These are phyloP conservation scores for Colletotrichum eleusines DNA, from an alignment of 2,329 filamentous ascomycete genomes.

Conservation along the genomic window DNA sequence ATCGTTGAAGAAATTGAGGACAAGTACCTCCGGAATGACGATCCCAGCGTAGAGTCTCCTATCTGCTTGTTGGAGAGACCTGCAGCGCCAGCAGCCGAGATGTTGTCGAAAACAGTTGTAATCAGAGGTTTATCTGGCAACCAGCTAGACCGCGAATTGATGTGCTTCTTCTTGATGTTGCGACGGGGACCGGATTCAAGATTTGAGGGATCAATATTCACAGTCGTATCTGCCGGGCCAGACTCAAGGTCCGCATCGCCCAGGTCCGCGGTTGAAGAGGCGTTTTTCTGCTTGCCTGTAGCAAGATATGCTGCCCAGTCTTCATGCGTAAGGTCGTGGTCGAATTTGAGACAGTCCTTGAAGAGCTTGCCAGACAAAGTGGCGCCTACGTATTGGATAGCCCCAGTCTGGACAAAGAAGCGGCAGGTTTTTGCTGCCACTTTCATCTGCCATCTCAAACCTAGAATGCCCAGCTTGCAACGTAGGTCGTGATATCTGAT, in stretches of 20 bases:
- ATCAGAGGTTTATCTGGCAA: constrained; percentile 50
- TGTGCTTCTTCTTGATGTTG: constrained; percentile 9
- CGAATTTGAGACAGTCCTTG: constrained; percentile 72
- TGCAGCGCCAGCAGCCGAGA: constrained; percentile 47
- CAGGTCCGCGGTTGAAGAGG: not conserved
- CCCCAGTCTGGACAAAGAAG: constrained; percentile 67
- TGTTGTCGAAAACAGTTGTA: constrained; percentile 51
- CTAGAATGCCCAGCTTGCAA: constrained; percentile 66
- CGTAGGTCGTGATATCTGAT: constrained; percentile 70
- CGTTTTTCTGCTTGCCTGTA: constrained; percentile 55
- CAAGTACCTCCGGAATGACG: constrained; percentile 49
- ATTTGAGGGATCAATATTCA: not conserved
- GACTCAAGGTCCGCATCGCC: constrained; percentile 6
- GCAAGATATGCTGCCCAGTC: constrained; percentile 69
- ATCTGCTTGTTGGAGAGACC: constrained; percentile 51
- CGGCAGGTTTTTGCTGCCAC: constrained; percentile 69
- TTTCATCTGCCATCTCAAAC: constrained; percentile 71
- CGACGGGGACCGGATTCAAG: not conserved
- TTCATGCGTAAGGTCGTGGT: constrained; percentile 65
- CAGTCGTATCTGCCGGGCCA: not conserved
- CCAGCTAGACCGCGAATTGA: constrained; percentile 43
- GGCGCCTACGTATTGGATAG: constrained; percentile 69
- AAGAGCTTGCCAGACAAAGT: constrained; percentile 66
- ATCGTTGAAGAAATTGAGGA: constrained; percentile 51
- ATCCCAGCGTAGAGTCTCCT: constrained; percentile 48